Percentiles rank a stretch among this genome's conserved stretches.
These are phyloP conservation scores for Ehretia macrophylla DNA, from an alignment of 257 asterid species.

Conservation along the genomic window DNA sequence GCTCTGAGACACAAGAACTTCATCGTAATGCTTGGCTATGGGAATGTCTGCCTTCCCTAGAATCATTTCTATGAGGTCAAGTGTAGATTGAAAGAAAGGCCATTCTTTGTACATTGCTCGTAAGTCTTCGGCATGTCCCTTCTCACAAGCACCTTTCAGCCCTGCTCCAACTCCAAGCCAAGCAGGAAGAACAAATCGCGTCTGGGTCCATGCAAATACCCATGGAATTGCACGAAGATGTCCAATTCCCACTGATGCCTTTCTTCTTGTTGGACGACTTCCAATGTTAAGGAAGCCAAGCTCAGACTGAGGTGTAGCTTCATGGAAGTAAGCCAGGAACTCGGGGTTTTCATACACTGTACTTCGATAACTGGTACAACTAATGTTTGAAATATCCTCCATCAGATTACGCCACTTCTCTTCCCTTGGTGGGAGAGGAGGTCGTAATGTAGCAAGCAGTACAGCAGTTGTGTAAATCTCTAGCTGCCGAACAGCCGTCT, in stretches of 20 bases:
- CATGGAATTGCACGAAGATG: constrained; percentile 92
- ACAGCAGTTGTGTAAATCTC: constrained; percentile 96
- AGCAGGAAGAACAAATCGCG: constrained; percentile 88
- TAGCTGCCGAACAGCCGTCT: constrained; percentile 88
- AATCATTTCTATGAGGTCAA: constrained; percentile 93
- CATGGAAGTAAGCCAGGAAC: constrained; percentile 80
- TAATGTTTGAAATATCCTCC: constrained; percentile 83
- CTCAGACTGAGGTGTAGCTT: constrained; percentile 97
- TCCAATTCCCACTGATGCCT: constrained; percentile 62
- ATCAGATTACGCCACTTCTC: constrained; percentile 82
- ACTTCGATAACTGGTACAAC: constrained; percentile 64
- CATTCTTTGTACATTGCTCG: constrained; percentile 90
- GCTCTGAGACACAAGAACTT: constrained; percentile 67
- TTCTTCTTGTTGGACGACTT: constrained; percentile 88
- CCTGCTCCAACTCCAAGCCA: constrained; percentile 99
- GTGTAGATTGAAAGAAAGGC: constrained; percentile 89
- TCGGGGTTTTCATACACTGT: constrained; percentile 86
- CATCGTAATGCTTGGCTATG: constrained; percentile 82
- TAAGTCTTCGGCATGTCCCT: constrained; percentile 67
- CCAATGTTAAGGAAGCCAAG: constrained; percentile 92
- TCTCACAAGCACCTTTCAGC: constrained; percentile 69
- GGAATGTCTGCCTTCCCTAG: constrained; percentile 83
- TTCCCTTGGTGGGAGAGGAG: constrained; percentile 79
- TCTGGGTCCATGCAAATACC: constrained; percentile 97
- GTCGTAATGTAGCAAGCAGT: constrained; percentile 81